These are phyloP conservation scores for Lyophyllum atratum DNA, from an alignment of 768 basidiomycete species.

Conservation along the genomic window DNA sequence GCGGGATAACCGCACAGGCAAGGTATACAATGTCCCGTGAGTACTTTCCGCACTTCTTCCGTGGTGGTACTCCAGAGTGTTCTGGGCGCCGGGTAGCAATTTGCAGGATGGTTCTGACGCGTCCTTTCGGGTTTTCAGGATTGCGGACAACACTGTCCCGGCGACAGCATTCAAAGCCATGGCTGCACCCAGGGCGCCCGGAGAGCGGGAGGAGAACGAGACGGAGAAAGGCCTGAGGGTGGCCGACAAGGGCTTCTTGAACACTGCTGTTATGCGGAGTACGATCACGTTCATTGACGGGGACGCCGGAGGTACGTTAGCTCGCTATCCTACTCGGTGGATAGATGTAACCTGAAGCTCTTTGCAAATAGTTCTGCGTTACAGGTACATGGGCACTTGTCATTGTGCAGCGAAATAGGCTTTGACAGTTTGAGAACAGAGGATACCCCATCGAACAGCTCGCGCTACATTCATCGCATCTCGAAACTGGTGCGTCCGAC, in stretches of 20 bases:
- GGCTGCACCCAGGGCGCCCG: slow-evolving; percentile 53
- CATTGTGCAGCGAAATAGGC: neutral
- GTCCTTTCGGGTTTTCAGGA: slow-evolving; percentile 41
- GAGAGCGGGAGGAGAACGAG: slow-evolving; percentile 80
- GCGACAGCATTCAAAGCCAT: slow-evolving; percentile 84
- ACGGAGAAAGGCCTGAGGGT: slow-evolving; percentile 81
- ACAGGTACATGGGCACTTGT: slow-evolving; percentile 48
- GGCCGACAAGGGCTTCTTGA: slow-evolving; percentile 78
- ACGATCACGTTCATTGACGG: slow-evolving; percentile 92
- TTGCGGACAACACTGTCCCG: slow-evolving; percentile 75
- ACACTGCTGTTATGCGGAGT: slow-evolving; percentile 80
- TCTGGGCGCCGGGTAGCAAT: neutral
- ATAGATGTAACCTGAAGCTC: neutral
- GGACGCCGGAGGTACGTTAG: slow-evolving; percentile 66
- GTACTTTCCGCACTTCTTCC: slow-evolving; percentile 34
- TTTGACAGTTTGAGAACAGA: slow-evolving; percentile 36
- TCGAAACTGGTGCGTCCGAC: slow-evolving; percentile 55
- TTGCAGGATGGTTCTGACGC: neutral
- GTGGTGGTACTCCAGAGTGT: neutral
- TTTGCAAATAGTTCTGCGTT: slow-evolving; percentile 55
- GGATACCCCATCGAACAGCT: slow-evolving; percentile 95
- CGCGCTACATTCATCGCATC: slow-evolving; percentile 74
- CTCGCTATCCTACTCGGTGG: neutral
- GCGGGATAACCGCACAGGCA: slow-evolving; percentile 84
- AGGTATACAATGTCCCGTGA: slow-evolving; percentile 72